These are phyloP conservation scores for Celoporthe dispersa DNA, from an alignment of 2,329 filamentous ascomycete genomes.

Conservation along the genomic window DNA sequence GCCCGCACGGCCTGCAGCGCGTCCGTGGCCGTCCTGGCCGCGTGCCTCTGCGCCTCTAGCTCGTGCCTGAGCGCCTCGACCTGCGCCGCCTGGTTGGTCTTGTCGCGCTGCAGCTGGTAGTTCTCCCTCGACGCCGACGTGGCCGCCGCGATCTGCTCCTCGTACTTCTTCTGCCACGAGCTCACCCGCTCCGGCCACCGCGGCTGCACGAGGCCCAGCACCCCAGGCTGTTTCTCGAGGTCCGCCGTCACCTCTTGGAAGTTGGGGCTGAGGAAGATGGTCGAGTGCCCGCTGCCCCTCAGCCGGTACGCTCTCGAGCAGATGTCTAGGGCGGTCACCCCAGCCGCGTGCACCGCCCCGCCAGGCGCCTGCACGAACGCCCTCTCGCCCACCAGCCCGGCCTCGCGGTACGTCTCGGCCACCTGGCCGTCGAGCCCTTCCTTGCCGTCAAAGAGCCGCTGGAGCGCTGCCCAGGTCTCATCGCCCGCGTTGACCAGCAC, in stretches of 20 bases:
- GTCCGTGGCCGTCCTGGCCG: constrained; percentile 14
- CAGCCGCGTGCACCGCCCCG: constrained; percentile 42
- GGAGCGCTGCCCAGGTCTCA: constrained; percentile 52
- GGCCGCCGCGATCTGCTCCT: constrained; percentile 26
- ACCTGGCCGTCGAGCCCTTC: constrained; percentile 44
- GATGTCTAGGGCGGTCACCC: constrained; percentile 55
- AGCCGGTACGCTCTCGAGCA: constrained; percentile 58
- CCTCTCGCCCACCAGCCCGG: constrained; percentile 48
- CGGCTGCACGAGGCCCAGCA: constrained; percentile 38
- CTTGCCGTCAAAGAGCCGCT: constrained; percentile 50
- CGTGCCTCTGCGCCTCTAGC: constrained; percentile 18
- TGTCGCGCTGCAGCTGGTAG: constrained; percentile 23
- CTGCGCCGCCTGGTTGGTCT: constrained; percentile 14
- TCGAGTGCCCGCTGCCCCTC: constrained; percentile 47
- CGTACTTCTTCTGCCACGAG: constrained; percentile 38
- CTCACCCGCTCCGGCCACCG: constrained; percentile 40
- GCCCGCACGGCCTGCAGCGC: constrained; percentile 9
- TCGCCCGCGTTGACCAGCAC: constrained; percentile 59
- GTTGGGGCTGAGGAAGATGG: constrained; percentile 59
- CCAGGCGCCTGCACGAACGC: constrained; percentile 38
- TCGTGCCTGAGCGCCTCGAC: constrained; percentile 27
- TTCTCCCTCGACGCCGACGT: constrained; percentile 13
- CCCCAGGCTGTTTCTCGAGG: constrained; percentile 43
- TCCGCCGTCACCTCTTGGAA: constrained; percentile 50
- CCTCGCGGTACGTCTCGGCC: constrained; percentile 36